phyloP scores from a whole-genome alignment of 352 stramenopile genomes.

The Phytopythium mirpurense region DNA sequence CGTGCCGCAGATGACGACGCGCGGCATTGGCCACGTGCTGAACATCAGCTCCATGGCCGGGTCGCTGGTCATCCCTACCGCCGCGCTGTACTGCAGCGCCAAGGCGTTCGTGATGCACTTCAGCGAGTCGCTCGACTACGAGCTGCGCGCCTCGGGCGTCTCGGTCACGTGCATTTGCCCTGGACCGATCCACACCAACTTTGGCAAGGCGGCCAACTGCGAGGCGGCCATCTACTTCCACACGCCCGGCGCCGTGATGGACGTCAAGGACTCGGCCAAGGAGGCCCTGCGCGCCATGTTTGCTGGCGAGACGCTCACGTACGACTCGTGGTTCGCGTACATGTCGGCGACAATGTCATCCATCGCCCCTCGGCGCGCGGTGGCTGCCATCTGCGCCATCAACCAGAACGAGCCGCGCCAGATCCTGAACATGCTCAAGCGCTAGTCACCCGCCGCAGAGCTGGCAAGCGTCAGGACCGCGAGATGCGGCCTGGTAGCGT shows the following conservation, averaged over 20 bases:
- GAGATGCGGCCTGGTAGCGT: too few relatives aligned
- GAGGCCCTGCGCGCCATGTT: constrained; percentile 60
- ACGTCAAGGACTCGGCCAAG: constrained; percentile 35
- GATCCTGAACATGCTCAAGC: constrained; percentile 16
- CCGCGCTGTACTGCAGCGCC: constrained; percentile 59
- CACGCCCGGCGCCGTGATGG: constrained; percentile 21
- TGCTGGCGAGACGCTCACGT: constrained; percentile 32
- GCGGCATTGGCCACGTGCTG: constrained; percentile 60
- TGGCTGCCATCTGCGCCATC: constrained; percentile 32
- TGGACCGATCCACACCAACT: constrained; percentile 61
- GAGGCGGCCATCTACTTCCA: constrained; percentile 45
- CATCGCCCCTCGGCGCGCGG: constrained; percentile 31
- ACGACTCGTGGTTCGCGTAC: constrained; percentile 39
- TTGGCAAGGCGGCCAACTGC: constrained; percentile 31
- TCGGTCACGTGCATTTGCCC: constrained; percentile 63
- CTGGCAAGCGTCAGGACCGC: too few relatives aligned
- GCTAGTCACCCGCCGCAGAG: constrained; percentile 3
- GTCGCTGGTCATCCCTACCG: constrained; percentile 39
- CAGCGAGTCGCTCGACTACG: constrained; percentile 64
- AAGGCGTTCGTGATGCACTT: constrained; percentile 73
- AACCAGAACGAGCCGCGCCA: constrained; percentile 25
- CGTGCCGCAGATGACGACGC: constrained; percentile 59
- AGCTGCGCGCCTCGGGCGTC: constrained; percentile 53
- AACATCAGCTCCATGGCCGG: constrained; percentile 67
- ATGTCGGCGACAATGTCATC: constrained; percentile 23